A percentile compares a stretch with the other conserved stretches of the same genome.
Conservation (phyloP, 441 rosid species). For the Daphne laureola region DNA sequence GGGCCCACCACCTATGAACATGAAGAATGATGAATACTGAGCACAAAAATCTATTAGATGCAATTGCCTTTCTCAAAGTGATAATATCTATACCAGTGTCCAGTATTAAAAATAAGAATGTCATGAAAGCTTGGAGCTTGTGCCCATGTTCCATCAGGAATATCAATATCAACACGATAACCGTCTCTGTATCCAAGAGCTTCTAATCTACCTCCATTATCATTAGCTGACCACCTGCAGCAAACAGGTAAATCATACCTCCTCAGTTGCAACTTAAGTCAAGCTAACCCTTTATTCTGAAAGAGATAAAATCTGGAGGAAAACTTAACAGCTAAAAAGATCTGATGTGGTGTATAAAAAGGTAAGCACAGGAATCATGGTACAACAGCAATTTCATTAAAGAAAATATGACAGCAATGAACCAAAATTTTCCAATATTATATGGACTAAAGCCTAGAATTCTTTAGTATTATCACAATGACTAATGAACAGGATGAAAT, state of each 20-base stretch:
- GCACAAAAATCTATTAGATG: no score
- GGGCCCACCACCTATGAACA: conserved; percentile 82
- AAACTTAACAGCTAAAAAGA: not conserved
- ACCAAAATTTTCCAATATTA: no score
- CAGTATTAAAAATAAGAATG: conserved; percentile 72
- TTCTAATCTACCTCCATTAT: conserved; percentile 59
- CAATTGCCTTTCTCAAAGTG: not conserved
- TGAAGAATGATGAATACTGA: not conserved
- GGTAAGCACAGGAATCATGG: no score
- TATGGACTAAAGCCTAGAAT: no score
- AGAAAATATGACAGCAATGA: no score
- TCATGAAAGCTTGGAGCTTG: conserved; percentile 71
- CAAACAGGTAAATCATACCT: conserved; percentile 3
- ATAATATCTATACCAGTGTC: conserved; percentile 60
- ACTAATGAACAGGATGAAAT: no score
- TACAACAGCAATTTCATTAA: no score
- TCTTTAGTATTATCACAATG: no score
- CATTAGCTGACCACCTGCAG: conserved; percentile 69
- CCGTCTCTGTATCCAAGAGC: conserved; percentile 83
- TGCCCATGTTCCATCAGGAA: conserved; percentile 78
- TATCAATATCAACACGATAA: conserved; percentile 79
- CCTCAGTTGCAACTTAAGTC: not conserved
- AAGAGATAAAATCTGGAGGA: not conserved
- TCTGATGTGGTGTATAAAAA: no score
- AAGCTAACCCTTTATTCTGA: not conserved